Conservation (phyloP, 768 basidiomycete genomes). For the Coprinopsis marcescibilis region DNA sequence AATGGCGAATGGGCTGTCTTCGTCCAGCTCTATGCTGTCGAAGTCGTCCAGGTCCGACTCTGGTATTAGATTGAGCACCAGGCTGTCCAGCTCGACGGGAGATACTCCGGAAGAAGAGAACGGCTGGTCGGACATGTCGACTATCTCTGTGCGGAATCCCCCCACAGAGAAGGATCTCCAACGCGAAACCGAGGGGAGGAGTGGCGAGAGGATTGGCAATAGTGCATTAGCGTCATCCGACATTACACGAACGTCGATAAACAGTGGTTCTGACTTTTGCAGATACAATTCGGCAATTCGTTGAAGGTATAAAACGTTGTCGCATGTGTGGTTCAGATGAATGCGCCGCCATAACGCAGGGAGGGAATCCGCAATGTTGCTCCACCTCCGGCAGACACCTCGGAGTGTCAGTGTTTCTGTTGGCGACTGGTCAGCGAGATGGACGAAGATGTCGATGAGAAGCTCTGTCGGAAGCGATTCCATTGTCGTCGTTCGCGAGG, state of each 20-base stretch:
- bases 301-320: constrained; percentile 32
- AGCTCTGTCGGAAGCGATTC: constrained; percentile 51
- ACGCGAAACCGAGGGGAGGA: constrained; percentile 49
- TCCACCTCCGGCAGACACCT: constrained; percentile 57
- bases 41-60: constrained; percentile 28
- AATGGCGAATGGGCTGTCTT: constrained; percentile 4
- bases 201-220: constrained; percentile 58
- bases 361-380: constrained; percentile 42
- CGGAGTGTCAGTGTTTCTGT: constrained; percentile 31
- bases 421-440: constrained; percentile 37
- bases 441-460: constrained; percentile 56
- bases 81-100: constrained; percentile 26
- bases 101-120: constrained; percentile 20
- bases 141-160: constrained; percentile 33
- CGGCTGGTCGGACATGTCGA: constrained; percentile 21
- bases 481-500: constrained; percentile 17
- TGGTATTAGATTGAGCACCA: constrained; percentile 32
- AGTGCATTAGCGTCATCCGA: constrained; percentile 43
- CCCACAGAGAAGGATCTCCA: constrained; percentile 50
- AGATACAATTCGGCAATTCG: constrained; percentile 51
- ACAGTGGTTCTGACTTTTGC: constrained; percentile 44
- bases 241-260: constrained; percentile 49
- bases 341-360: constrained; percentile 61
- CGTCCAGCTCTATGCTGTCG: constrained; percentile 19
- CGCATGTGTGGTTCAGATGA: constrained; percentile 38